Evolutionary conservation across 805 yeast species (phyloP).

Genomic region (Wickerhamomyces kurtzmanii): DNA sequence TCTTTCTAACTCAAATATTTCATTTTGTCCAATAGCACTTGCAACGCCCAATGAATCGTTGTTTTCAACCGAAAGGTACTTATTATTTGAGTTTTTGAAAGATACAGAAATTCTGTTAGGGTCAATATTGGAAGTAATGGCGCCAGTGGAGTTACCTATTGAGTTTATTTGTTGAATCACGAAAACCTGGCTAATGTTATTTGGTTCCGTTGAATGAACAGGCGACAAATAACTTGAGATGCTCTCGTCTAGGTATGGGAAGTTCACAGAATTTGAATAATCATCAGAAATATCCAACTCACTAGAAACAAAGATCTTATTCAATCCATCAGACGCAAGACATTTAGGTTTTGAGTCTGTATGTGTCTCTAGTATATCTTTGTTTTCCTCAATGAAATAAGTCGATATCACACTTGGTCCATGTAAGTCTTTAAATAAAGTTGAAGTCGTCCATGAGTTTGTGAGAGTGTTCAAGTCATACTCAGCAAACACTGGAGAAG

Average conservation of each 20-base stretch:
- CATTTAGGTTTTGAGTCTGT: neutral
- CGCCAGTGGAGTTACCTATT: constrained; percentile 2
- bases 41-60: constrained; percentile 12
- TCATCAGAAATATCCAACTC: constrained; percentile 1
- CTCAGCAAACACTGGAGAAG: constrained; percentile 2
- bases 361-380: too few relatives aligned
- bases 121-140: too few relatives aligned
- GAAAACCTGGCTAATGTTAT: constrained; percentile 21
- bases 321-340: constrained; percentile 1
- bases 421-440: constrained; percentile 13
- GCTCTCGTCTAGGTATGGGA: constrained; percentile 3
- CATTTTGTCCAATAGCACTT: constrained; percentile 21
- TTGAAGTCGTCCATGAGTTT: constrained; percentile 18
- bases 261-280: constrained; percentile 2
- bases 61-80: constrained; percentile 14
- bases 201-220: constrained; percentile 18
- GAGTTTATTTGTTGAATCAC: constrained; percentile 10
- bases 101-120: constrained; percentile 12
- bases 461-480: constrained; percentile 2
- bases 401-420: constrained; percentile 22
- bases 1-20: constrained; percentile 14
- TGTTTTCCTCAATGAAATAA: neutral
- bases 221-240: constrained; percentile 2
- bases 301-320: neutral
- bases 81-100: constrained; percentile 18